Evolutionary conservation across 306 rosid species (phyloP), one percentile per base, ranked within the genome.

Genomic region (Dalbergia cochinchinensis): DNA sequence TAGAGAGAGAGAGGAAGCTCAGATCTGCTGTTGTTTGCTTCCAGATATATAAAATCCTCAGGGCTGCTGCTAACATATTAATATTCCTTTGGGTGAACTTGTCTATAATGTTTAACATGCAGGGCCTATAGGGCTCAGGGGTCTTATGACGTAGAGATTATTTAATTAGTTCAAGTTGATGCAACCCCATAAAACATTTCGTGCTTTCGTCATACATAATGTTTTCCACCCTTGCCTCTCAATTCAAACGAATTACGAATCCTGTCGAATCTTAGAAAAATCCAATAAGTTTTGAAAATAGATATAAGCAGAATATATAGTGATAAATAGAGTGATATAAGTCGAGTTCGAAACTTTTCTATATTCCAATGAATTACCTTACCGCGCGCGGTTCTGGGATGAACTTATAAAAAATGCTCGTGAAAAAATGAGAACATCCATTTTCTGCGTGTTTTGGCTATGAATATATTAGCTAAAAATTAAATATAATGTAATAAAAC

Each of bases 161-260:
- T n/a, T 69, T 69, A 69, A 69, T 41, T 41, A 55, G 9, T 54
- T 44, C 78, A 63, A 63, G 37, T 64, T 82, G 75, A 55, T 70
- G 19, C 53, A 69, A 62, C 37, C 55, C 22, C 57, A 11, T 60
- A 15, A 2, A 57, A 65, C 42, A 4, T 34, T 45, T 50, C 35
- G 12, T 34, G 45, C 11, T 11, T 71, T 50, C 72, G 33, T 69
- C 77, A 1, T 20, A 47, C 55, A 41, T 47, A 61, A 13, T 8
- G 58, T 9, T 31, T n/a, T 16, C 3, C 8, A 3, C 12, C 45
- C 44, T 44, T 15, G n/a, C 31, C 44, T 74, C 55, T 59, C 42
- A 44, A 2, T 26, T 26, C 31, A 26, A 26, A 26, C 31, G 31
- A 26, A 26, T 26, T 26, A 26, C 3, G 31, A 31, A 69, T 69